These are phyloP conservation scores for Pulveroboletus sp. DNA, from an alignment of 768 basidiomycete genomes.

Conservation along the genomic window DNA sequence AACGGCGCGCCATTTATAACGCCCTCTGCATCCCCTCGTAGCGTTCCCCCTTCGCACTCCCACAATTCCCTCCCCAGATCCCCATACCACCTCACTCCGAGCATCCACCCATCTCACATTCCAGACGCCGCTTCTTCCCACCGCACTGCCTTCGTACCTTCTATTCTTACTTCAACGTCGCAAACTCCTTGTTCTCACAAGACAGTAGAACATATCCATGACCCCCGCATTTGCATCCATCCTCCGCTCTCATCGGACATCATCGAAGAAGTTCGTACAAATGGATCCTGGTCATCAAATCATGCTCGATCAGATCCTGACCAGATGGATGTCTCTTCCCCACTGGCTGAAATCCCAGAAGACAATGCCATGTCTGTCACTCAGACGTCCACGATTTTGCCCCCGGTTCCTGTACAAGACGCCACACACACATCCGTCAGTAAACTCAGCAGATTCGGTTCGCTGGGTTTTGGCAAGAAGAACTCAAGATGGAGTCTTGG, in stretches of 20 bases:
- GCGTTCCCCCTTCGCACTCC: slow-evolving; percentile 49
- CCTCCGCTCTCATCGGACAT: slow-evolving; percentile 30
- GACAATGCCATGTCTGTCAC: slow-evolving; percentile 44
- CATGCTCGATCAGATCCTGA: slow-evolving; percentile 32
- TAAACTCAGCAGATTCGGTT: slow-evolving; percentile 57
- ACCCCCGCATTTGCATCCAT: slow-evolving; percentile 33
- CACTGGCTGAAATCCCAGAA: slow-evolving; percentile 46
- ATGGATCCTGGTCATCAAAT: slow-evolving; percentile 29
- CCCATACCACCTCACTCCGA: slow-evolving; percentile 37
- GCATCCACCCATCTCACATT: slow-evolving; percentile 39
- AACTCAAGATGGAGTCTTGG: slow-evolving; percentile 59
- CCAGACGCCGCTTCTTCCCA: slow-evolving; percentile 51
- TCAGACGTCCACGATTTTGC: slow-evolving; percentile 48
- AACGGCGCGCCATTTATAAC: slow-evolving; percentile 36
- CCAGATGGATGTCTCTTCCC: slow-evolving; percentile 57
- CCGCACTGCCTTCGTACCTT: slow-evolving; percentile 51
- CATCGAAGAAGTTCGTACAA: slow-evolving; percentile 26
- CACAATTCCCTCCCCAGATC: slow-evolving; percentile 40
- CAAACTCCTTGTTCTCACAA: slow-evolving; percentile 31
- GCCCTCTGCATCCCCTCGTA: slow-evolving; percentile 42
- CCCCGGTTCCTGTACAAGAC: slow-evolving; percentile 36
- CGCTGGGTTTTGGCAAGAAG: slow-evolving; percentile 69
- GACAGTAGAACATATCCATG: slow-evolving; percentile 35
- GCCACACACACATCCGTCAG: slow-evolving; percentile 41
- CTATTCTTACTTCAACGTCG: slow-evolving; percentile 30